A percentile compares a stretch with the other conserved stretches of the same genome.
Evolutionary conservation across 2,329 filamentous ascomycete species (phyloP).

Genomic region (Colletotrichum sp.): DNA sequence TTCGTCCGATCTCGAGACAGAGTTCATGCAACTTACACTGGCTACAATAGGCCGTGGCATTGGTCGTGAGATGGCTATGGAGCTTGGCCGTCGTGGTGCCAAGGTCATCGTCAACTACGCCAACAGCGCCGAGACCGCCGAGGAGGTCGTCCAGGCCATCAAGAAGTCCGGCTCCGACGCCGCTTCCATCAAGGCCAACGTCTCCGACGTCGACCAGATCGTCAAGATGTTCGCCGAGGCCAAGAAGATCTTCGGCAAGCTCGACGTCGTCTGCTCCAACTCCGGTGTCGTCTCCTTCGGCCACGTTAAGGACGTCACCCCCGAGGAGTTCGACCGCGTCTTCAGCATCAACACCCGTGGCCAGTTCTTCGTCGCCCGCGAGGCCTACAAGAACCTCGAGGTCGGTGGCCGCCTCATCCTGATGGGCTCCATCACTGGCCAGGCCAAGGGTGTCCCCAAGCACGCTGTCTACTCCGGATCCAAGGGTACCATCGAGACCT

Average conservation of each 20-base stretch:
- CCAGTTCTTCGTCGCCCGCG: constrained; percentile 75
- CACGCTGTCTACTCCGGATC: constrained; percentile 77
- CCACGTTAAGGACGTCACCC: constrained; percentile 70
- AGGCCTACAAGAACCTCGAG: constrained; percentile 73
- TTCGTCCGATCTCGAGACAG: neutral
- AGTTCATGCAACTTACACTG: neutral
- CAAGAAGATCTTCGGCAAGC: constrained; percentile 66
- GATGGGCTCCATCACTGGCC: constrained; percentile 73
- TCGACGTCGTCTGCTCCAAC: constrained; percentile 76
- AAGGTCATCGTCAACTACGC: constrained; percentile 65
- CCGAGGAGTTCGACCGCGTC: constrained; percentile 75
- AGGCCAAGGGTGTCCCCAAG: constrained; percentile 71
- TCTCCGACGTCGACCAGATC: constrained; percentile 68
- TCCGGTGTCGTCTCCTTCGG: constrained; percentile 72
- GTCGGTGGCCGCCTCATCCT: constrained; percentile 73
- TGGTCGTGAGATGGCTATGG: constrained; percentile 61
- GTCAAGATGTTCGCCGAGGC: constrained; percentile 67
- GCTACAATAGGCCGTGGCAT: constrained; percentile 57
- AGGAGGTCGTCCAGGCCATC: constrained; percentile 58
- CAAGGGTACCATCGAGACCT: constrained; percentile 80
- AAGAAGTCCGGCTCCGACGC: constrained; percentile 63
- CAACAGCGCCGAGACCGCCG: constrained; percentile 60
- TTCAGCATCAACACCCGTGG: constrained; percentile 72
- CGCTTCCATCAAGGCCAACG: constrained; percentile 70
- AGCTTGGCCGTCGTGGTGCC: constrained; percentile 61